Evolutionary conservation across 2,329 filamentous ascomycete species (phyloP).

Genomic region (Penicillium griseofulvum): DNA sequence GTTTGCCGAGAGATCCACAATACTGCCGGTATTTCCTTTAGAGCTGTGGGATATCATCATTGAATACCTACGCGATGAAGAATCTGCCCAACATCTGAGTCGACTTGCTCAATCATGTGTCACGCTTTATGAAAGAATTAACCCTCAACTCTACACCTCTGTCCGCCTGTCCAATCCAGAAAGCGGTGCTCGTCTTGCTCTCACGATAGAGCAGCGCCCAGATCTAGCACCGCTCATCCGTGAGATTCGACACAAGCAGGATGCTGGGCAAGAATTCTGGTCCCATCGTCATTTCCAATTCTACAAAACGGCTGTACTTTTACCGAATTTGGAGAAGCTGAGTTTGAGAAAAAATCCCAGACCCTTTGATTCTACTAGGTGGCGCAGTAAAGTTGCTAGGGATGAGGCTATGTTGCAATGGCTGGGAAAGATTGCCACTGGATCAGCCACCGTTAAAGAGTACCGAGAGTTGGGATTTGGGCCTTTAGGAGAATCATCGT

Average conservation of each 20-base stretch:
- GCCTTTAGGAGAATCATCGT: not conserved
- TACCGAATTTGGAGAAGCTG: slow-evolving; percentile 1
- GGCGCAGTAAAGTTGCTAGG: not conserved
- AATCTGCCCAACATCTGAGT: slow-evolving; percentile 1
- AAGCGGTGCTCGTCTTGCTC: slow-evolving; percentile 6
- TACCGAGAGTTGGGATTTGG: not conserved
- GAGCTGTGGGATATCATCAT: slow-evolving; percentile 9
- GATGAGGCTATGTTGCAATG: not conserved
- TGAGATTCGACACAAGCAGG: slow-evolving; percentile 4
- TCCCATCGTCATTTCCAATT: not conserved
- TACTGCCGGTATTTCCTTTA: slow-evolving; percentile 1
- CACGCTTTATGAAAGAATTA: not conserved
- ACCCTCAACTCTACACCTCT: not conserved
- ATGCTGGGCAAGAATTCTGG: not conserved
- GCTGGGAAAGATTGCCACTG: not conserved
- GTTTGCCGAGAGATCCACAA: not conserved
- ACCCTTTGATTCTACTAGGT: not conserved
- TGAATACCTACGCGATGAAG: slow-evolving; percentile 1
- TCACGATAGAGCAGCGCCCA: slow-evolving; percentile 2
- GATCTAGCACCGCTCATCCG: not conserved
- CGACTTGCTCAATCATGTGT: slow-evolving; percentile 1
- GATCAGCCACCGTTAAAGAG: not conserved
- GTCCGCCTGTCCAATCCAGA: slow-evolving; percentile 1
- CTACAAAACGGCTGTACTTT: not conserved
- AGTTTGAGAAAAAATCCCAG: not conserved